Evolutionary conservation across 495 filamentous ascomycete genomes (phyloP).

Genomic region (Echria macrotheca): DNA sequence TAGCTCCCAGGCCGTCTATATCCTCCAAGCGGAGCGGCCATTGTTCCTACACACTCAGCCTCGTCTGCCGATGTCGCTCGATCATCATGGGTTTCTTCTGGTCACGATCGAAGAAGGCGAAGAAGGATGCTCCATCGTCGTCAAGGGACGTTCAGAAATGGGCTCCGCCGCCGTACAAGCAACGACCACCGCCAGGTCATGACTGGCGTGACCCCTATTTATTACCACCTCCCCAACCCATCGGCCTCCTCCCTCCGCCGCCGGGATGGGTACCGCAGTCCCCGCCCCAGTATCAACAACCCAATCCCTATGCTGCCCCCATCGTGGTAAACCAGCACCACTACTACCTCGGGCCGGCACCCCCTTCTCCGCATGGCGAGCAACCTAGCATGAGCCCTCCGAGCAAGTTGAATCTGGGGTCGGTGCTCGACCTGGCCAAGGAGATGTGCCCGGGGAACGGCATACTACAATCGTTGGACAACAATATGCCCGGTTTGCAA

Average conservation of each 20-base stretch:
- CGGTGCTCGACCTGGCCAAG: constrained; percentile 33
- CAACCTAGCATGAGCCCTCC: constrained; percentile 20
- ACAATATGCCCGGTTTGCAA: constrained; percentile 32
- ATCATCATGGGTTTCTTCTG: constrained; percentile 44
- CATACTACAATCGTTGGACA: constrained; percentile 29
- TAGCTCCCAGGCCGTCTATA: neutral
- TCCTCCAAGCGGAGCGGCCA: neutral
- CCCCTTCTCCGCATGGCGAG: constrained; percentile 16
- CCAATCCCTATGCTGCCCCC: constrained; percentile 24
- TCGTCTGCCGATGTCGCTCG: too few relatives aligned
- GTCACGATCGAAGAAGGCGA: constrained; percentile 40
- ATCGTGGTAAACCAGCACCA: constrained; percentile 47
- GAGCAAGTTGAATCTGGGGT: constrained; percentile 33
- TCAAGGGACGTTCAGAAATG: constrained; percentile 15
- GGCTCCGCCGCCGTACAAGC: constrained; percentile 13
- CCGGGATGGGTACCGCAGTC: constrained; percentile 24
- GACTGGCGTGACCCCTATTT: constrained; percentile 21
- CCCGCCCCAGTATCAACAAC: constrained; percentile 23
- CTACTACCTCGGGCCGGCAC: constrained; percentile 36
- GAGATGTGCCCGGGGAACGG: constrained; percentile 26
- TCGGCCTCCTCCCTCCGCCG: constrained; percentile 32
- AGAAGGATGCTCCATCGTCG: constrained; percentile 22
- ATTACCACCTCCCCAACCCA: constrained; percentile 25
- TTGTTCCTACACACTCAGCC: too few relatives aligned
- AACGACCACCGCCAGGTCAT: constrained; percentile 13